phyloP scores from a whole-genome alignment of 2,329 filamentous ascomycete species.

The Pseudogymnoascus sp. region DNA sequence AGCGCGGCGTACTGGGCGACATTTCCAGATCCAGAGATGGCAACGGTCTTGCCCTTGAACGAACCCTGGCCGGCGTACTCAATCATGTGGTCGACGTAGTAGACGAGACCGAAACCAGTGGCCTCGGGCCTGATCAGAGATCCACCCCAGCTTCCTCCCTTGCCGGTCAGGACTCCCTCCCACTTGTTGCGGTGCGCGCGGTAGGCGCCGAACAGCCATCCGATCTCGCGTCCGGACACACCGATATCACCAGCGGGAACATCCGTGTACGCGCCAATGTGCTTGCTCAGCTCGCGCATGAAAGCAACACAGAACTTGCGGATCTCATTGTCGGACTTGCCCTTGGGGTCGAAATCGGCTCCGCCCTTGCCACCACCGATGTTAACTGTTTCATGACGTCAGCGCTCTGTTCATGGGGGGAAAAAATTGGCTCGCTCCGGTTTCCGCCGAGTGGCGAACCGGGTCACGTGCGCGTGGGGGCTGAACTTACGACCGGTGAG shows the following conservation, averaged over 20 bases:
- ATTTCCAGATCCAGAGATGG: constrained; percentile 94
- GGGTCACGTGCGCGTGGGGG: constrained; percentile 15
- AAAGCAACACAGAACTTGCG: constrained; percentile 93
- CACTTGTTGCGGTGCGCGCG: constrained; percentile 79
- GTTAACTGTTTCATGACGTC: constrained; percentile 47
- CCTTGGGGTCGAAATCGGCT: constrained; percentile 97
- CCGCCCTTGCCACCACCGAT: constrained; percentile 98
- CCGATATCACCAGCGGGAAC: constrained; percentile 97
- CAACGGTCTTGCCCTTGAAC: constrained; percentile 86
- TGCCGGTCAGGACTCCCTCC: constrained; percentile 94
- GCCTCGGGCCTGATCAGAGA: constrained; percentile 92
- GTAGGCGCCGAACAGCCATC: constrained; percentile 92
- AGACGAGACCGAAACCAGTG: constrained; percentile 91
- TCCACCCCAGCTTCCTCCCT: constrained; percentile 89
- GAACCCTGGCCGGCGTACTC: constrained; percentile 77
- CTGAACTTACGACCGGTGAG: constrained; percentile 72
- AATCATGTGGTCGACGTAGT: constrained; percentile 96
- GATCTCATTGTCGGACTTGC: constrained; percentile 95
- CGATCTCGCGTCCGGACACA: constrained; percentile 84
- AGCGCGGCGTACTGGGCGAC: constrained; percentile 96
- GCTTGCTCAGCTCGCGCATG: constrained; percentile 91
- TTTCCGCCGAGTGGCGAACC: background rate
- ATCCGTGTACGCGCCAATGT: constrained; percentile 94
- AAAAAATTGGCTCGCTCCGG: background rate
- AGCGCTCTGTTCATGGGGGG: background rate